These are phyloP conservation scores for Podospora fimiseda DNA, from an alignment of 495 filamentous ascomycete species.

Conservation along the genomic window DNA sequence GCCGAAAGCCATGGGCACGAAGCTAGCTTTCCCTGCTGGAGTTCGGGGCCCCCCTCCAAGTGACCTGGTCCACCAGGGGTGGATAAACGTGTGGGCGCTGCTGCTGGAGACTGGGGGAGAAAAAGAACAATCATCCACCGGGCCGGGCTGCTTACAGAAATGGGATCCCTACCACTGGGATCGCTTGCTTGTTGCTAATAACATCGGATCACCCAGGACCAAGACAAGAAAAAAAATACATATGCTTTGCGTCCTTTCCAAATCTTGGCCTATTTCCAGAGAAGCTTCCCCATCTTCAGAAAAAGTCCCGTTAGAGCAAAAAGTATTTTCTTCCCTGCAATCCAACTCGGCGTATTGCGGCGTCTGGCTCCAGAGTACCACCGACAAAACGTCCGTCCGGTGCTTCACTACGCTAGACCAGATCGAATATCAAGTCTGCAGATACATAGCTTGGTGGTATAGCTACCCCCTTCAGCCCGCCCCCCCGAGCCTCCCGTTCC, in stretches of 20 bases:
- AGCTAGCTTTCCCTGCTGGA: conserved; percentile 2
- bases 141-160: conserved; percentile 15
- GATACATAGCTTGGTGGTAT: conserved; percentile 7
- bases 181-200: too few species aligned
- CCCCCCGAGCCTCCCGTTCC: conserved; percentile 5
- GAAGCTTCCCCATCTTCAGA: neutral
- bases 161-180: conserved; percentile 8
- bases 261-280: neutral
- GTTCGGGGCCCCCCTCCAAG: neutral
- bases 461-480: conserved; percentile 6
- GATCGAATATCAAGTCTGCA: conserved; percentile 16
- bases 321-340: neutral
- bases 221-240: neutral
- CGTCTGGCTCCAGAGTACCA: conserved; percentile 22
- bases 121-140: conserved; percentile 20
- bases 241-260: neutral
- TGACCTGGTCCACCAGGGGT: conserved; percentile 7
- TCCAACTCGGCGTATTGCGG: conserved; percentile 22
- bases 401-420: conserved; percentile 13
- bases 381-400: conserved; percentile 23
- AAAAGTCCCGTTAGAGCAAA: neutral
- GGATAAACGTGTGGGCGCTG: conserved; percentile 18
- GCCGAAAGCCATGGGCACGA: conserved; percentile 26
- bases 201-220: neutral
- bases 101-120: conserved; percentile 5